A percentile compares a stretch with the other conserved stretches of the same genome.
Conservation (phyloP, 1,284 basidiomycete species). For the Puccinia triticina region DNA sequence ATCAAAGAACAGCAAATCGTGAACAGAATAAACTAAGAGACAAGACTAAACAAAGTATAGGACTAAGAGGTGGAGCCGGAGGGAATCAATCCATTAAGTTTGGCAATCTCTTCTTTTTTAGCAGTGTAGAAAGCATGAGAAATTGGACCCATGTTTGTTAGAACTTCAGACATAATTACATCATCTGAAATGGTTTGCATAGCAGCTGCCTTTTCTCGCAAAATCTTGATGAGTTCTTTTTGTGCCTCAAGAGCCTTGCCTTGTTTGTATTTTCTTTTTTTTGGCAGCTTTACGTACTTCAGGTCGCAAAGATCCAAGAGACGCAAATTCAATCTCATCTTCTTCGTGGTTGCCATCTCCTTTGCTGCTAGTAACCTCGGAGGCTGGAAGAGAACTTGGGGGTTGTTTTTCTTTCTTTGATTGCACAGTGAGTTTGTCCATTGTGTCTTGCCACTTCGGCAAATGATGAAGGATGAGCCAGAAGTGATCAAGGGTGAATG, state of each 20-base stretch:
- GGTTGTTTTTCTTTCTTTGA: neutral
- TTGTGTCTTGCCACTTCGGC: conserved; percentile 19
- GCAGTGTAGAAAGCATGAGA: neutral
- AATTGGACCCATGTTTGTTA: neutral
- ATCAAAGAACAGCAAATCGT: no score
- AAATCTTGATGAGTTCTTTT: conserved; percentile 9
- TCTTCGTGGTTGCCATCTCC: neutral
- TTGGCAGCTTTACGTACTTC: neutral
- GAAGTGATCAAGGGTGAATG: conserved; percentile 11
- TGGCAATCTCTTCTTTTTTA: neutral
- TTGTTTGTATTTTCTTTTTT: neutral
- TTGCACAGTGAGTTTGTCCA: neutral
- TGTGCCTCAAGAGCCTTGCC: neutral
- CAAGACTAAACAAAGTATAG: no score
- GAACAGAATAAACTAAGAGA: no score
- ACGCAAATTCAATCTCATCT: neutral
- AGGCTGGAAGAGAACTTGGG: neutral
- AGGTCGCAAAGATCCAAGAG: neutral
- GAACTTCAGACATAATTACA: neutral
- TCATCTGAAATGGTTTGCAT: conserved; percentile 5
- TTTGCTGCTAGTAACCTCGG: neutral
- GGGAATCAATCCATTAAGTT: neutral
- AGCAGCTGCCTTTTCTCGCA: neutral
- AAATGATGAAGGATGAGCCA: neutral
- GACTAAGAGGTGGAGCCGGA: no score